A percentile compares a stretch with the other conserved stretches of the same genome.
Evolutionary conservation across 495 filamentous ascomycete genomes (phyloP).

Genomic region (Glonium stellatum): DNA sequence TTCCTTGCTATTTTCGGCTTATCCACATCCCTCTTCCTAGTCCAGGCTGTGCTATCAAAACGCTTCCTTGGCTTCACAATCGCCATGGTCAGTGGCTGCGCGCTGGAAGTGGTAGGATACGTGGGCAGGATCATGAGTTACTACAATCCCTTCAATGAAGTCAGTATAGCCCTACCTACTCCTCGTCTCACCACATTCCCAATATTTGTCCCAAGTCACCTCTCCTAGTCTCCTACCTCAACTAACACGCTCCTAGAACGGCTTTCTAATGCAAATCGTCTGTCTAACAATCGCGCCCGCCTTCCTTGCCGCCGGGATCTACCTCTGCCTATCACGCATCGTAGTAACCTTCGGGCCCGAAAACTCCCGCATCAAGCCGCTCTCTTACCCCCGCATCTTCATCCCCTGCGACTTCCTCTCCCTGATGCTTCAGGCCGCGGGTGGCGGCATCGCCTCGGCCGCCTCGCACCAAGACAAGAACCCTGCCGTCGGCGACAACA

Average conservation of each 20-base stretch:
- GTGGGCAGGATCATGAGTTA: slow-evolving; percentile 38
- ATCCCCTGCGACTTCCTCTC: slow-evolving; percentile 47
- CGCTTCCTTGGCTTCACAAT: slow-evolving; percentile 38
- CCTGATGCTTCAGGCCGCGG: slow-evolving; percentile 46
- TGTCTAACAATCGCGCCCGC: slow-evolving; percentile 52
- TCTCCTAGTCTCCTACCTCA: not conserved
- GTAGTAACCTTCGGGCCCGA: slow-evolving; percentile 42
- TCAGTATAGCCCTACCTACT: not conserved
- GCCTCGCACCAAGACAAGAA: slow-evolving; percentile 17
- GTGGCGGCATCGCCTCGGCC: slow-evolving; percentile 40
- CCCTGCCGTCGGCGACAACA: slow-evolving; percentile 23
- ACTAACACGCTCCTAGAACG: slow-evolving; percentile 13
- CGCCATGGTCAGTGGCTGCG: slow-evolving; percentile 38
- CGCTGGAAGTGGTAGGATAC: slow-evolving; percentile 44
- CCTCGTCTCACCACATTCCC: not conserved
- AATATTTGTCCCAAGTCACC: not conserved
- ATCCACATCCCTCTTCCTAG: slow-evolving; percentile 21
- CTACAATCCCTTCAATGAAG: slow-evolving; percentile 39
- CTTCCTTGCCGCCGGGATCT: slow-evolving; percentile 53
- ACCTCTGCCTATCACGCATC: slow-evolving; percentile 46
- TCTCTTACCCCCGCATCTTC: slow-evolving; percentile 49
- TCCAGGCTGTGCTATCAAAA: slow-evolving; percentile 28
- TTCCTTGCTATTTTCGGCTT: slow-evolving; percentile 28
- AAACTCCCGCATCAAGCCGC: slow-evolving; percentile 47
- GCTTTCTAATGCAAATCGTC: slow-evolving; percentile 37